Base-by-base conservation (phyloP, 192 early-diverging fungal species). In the Linnemannia zychae region DNA sequence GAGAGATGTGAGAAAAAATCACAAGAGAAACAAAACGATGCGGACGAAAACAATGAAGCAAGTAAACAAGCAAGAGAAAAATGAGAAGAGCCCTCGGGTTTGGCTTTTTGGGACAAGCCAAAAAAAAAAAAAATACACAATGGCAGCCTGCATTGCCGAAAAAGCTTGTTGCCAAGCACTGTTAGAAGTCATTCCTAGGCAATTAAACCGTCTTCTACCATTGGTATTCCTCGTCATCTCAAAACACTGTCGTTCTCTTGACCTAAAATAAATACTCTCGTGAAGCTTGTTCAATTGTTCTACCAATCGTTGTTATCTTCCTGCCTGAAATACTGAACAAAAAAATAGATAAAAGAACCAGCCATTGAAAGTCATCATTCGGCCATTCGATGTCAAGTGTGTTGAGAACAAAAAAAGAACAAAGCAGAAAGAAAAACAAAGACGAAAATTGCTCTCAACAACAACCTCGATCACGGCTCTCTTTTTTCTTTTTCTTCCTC, bases 381-480 rank as follows among this genome's bases (percentile, higher is more conserved):
- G 31, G 13, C 57, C 28, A 12, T 63, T 63, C 57, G 13, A 15
- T 63, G 24, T 31, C 28, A 12, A n/a, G n/a, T n/a, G n/a, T n/a
- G 57, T 33, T 63, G 57, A n/a, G 24, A 63, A 63, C 3, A 31
- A 63, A 63, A 31, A 13, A 31, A 31, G 3, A 46, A 53, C 28
- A 52, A 48, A 73, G 33, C 11, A n/a, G 36, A 48, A 33, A 72
- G 52, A 31, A 52, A 38, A 67, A 4, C 28, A 40, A 68, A 38
- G 38, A 36, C 40, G 24, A 49, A 9, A 37, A n/a, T 28, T 53
- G 71, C 70, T 71, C 70, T 71, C 70, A 71, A n/a, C 46, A 63
- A 16, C 57, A 63, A 60, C 57, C 53, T 60, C 53, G 53, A 60
- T 60, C 24, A 2, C 24, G 57, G 57, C 57, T 63, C 57, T 63